Base-by-base conservation (phyloP, 192 early-diverging fungal genomes). In the Spizellomyces punctatus region DNA sequence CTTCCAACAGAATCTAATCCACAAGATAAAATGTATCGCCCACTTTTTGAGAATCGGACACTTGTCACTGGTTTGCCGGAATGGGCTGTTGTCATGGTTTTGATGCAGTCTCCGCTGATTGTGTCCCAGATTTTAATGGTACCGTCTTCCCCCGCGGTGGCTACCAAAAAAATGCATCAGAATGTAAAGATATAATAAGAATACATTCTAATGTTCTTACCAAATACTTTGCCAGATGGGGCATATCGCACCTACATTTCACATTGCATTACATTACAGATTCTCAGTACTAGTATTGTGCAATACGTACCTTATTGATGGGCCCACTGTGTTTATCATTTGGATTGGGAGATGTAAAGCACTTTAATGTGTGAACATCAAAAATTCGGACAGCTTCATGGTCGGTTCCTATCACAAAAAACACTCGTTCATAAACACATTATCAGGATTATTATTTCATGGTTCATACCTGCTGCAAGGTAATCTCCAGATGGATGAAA, bases 401-500 rank as follows among this genome's bases (percentile, higher is more conserved):
- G 60, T 95, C 91, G 27, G 92, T 89, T 43, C 89, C 91, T 75
- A 63, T 54, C n/a, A n/a, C n/a, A n/a, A n/a, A n/a, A n/a, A n/a
- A n/a, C n/a, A n/a, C n/a, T n/a, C n/a, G n/a, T n/a, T n/a, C n/a
- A n/a, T n/a, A n/a, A n/a, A n/a, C n/a, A n/a, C n/a, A n/a, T n/a
- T n/a, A n/a, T n/a, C n/a, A n/a, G n/a, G n/a, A n/a, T n/a, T n/a
- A 56, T 78, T 56, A 43, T 94, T 74, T 74, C 84, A 94, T 69
- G 93, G 89, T 85, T 41, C 89, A 79, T 76, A 96, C 94, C 79
- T 88, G 76, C 57, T 5, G 22, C 64, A 44, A 98, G 74, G 77
- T 85, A 96, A 74, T 96, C 94, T 52, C 95, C 96, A 6, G 90
- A 91, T 10, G 96, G 96, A 79, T 98, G 96, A 80, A 98, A 98